Base-by-base conservation (phyloP, 2,329 filamentous ascomycete species). In the Hypoxylon sp. region DNA sequence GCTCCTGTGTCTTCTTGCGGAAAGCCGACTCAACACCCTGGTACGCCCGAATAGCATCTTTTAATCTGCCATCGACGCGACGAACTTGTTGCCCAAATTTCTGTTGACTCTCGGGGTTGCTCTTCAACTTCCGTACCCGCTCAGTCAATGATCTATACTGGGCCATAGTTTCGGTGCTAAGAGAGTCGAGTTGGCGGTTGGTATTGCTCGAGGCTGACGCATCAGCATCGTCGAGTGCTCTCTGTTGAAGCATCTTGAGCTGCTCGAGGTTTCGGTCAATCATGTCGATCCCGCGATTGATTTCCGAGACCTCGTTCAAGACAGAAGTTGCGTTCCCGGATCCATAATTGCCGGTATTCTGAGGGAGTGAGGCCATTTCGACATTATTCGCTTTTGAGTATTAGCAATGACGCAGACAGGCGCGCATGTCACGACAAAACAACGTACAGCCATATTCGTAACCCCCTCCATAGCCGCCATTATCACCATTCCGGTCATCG, bases 121-220 rank as follows among this genome's bases (percentile, higher is more conserved):
- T 90, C 85, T 98, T 98, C 82, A 98, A 87, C 69, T 87, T 85
- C 80, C 92, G 93, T 72, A 98, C 90, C 58, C 92, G 91, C 58
- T 91, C 89, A 62, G 91, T 93, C 63, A 98, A 87, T 65, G 86
- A 88, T 69, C 92, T 90, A 84, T 97, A 97, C 60, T 90, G 85
- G 56, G 87, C 88, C 90, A 97, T 97, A 73, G 94, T 95, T 71
- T 95, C 90, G 48, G 90, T 86, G 72, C 90, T 91, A 63, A 94
- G 85, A 62, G 84, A 82, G 69, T 97, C 92, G 71, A 98, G 88
- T 75, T 92, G 87, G 68, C 87, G 87, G 74, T 89, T 88, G 48
- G 87, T 87, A 66, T 87, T 85, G 75, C 90, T 91, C 59, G 89
- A 87, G 53, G 86, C 83, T 45, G 88, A 89, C 73, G 89, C 90